Base-by-base conservation (phyloP, 116 monocot genomes). In the Iris pallida region DNA sequence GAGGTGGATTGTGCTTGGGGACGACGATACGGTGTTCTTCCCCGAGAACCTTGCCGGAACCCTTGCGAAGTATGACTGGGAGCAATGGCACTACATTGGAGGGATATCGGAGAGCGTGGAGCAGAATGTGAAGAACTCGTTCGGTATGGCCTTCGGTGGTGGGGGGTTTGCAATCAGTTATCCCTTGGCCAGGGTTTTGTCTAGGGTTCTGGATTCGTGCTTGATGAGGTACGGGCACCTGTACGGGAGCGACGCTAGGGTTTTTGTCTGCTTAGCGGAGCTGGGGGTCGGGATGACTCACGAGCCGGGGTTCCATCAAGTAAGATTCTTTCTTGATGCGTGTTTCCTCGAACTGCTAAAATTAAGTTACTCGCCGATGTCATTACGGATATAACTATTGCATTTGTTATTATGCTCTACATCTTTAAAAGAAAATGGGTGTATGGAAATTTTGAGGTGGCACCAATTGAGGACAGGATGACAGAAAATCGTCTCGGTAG, bases 301-400 rank as follows among this genome's bases (percentile, higher is more conserved):
- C 19, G 87, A 90, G 44, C 72, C 65, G 0, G 87, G 90, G 1
- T 90, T 90, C 76, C 90, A 91, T 70, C 90, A 91, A 84, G 90
- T 87, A 55, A 41, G 11, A 9, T 43, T 48, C 69, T 17, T 10
- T 41, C 17, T 56, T 30, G 30, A 30, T 30, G 30, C 30, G 30
- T 30, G 30, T 30, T 30, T 30, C 30, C 30, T 30, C 30, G 3
- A 30, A 30, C 30, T 30, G 30, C 30, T 30, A 30, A 30, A 30
- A 30, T 30, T 30, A 30, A 30, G 30, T 30, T 30, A 30, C 30
- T 30, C 30, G 30, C 30, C 30, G 3, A 30, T 30, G 30, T 30
- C 0, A 30, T 30, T 30, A 30, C 3, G 30, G 30, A 30, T 30
- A 30, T 30, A 30, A 30, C 30, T 30, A 30, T 30, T 30, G 30